A percentile compares a stretch with the other conserved stretches of the same genome.
These are phyloP conservation scores for Suillus plorans DNA, from an alignment of 768 basidiomycete species.

Conservation along the genomic window DNA sequence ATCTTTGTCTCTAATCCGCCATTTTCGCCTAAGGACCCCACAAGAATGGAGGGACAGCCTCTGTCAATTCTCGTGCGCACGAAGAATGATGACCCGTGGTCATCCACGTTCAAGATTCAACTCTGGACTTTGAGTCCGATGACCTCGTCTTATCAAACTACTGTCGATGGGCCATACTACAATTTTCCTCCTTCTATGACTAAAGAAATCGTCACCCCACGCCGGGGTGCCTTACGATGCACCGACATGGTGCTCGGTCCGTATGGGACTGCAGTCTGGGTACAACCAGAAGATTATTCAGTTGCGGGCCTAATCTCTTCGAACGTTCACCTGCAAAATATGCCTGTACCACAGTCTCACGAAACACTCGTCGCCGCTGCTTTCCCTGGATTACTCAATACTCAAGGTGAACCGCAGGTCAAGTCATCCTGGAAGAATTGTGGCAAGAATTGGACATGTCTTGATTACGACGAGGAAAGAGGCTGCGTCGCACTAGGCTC, in stretches of 20 bases:
- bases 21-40: background rate
- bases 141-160: slow-evolving; percentile 5
- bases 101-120: slow-evolving; percentile 46
- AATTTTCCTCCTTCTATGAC: slow-evolving; percentile 49
- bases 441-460: slow-evolving; percentile 49
- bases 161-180: slow-evolving; percentile 27
- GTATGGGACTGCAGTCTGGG: slow-evolving; percentile 62
- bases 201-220: slow-evolving; percentile 35
- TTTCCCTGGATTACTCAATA: slow-evolving; percentile 44
- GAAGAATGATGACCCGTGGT: slow-evolving; percentile 64
- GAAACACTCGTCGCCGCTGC: slow-evolving; percentile 48
- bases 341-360: slow-evolving; percentile 18
- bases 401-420: slow-evolving; percentile 21
- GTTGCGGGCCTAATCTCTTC: slow-evolving; percentile 37
- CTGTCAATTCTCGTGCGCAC: slow-evolving; percentile 53
- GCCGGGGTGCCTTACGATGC: slow-evolving; percentile 54
- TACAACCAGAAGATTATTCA: slow-evolving; percentile 52
- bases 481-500: slow-evolving; percentile 56
- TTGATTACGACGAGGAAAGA: slow-evolving; percentile 61
- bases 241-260: slow-evolving; percentile 52
- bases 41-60: background rate
- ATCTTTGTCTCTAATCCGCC: slow-evolving; percentile 38
- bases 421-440: slow-evolving; percentile 33
- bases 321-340: slow-evolving; percentile 13
- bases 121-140: slow-evolving; percentile 49